Evolutionary conservation across 139 green algal species (phyloP), one percentile per base, ranked within the genome.

Genomic region (Chlorella vulgaris): DNA sequence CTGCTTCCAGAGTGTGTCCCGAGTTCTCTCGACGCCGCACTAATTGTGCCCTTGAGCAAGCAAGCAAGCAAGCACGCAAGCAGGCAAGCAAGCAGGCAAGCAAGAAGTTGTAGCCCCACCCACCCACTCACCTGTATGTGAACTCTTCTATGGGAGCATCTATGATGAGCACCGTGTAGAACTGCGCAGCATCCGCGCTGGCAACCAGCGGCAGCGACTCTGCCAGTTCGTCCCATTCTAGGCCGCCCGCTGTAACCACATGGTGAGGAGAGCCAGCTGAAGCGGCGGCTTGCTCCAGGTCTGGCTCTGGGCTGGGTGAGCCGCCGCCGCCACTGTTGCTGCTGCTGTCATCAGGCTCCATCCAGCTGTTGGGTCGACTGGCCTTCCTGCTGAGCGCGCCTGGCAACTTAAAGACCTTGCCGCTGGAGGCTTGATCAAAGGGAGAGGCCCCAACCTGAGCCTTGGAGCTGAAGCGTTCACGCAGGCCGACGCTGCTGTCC

Each of bases 161-260:
- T 18, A 80, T 40, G 7, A 80, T 31, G 4, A 80, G 55, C 28
- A 70, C 74, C 0, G 74, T 70, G 74, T 80, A 80, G 58, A 79
- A 79, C 73, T 79, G 73, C 1, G 73, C 73, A 4, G 73, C 73
- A 29, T 79, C 73, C 4, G 73, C 74, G 18, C 18, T 60, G 24
- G 3, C 36, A 24, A 80, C 31, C 2, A 80, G 38, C 7, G 74
- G 39, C 24, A 71, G 63, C 6, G 74, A 58, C 74, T 61, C n/a
- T 7, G 58, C 61, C 74, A 80, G 74, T 58, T 80, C 74, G 22
- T 43, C 58, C 74, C 55, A 70, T n/a, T n/a, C n/a, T n/a, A n/a
- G n/a, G n/a, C n/a, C n/a, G n/a, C n/a, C n/a, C n/a, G n/a, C n/a
- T n/a, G n/a, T n/a, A n/a, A n/a, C n/a, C n/a, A n/a, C n/a, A n/a